Evolutionary conservation across 306 rosid genomes (phyloP).

Genomic region (Corylus americana): DNA sequence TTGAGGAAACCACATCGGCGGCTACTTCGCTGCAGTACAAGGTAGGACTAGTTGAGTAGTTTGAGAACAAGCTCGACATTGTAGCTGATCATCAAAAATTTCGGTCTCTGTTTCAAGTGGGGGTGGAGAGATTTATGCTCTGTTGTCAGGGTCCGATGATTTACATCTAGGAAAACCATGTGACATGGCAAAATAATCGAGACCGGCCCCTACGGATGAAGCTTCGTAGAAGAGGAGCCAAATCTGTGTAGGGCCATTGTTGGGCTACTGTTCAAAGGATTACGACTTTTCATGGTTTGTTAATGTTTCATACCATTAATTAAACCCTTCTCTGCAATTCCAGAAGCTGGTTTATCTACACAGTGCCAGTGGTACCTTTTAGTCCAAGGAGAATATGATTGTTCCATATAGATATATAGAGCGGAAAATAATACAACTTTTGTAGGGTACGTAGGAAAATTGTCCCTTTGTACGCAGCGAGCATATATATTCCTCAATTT

Average conservation of each 20-base stretch:
- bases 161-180: background rate
- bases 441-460: background rate
- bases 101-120: background rate
- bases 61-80: slow-evolving; percentile 29
- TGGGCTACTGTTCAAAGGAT: background rate
- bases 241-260: slow-evolving; percentile 29
- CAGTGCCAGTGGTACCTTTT: background rate
- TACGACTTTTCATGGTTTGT: background rate
- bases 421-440: too few relatives aligned
- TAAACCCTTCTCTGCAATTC: background rate
- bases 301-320: background rate
- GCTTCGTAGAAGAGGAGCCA: slow-evolving; percentile 37
- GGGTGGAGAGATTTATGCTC: background rate
- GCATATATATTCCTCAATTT: background rate
- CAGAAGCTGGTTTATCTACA: background rate
- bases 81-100: slow-evolving; percentile 8
- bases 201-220: slow-evolving; percentile 33
- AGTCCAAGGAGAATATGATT: background rate
- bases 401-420: background rate
- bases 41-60: slow-evolving; percentile 19
- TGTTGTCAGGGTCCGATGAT: background rate
- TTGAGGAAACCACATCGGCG: slow-evolving; percentile 28
- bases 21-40: slow-evolving; percentile 40
- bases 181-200: background rate
- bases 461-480: background rate